A percentile compares a stretch with the other conserved stretches of the same genome.
phyloP scores from a whole-genome alignment of 2,329 filamentous ascomycete species.

The Exophiala bonariae region DNA sequence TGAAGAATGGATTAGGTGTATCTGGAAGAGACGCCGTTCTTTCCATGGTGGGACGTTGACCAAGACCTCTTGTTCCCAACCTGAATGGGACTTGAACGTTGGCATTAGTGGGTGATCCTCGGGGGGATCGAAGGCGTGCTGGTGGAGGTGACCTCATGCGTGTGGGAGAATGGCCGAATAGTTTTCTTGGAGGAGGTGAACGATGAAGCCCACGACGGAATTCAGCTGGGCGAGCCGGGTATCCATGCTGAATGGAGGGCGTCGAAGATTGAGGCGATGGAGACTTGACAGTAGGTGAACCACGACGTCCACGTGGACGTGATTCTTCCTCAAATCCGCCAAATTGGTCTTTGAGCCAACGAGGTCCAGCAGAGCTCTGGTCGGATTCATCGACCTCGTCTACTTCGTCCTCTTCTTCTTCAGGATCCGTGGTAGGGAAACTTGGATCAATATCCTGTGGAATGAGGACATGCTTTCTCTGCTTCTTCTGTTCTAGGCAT shows the following conservation, averaged over 20 bases:
- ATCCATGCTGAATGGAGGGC: conserved; percentile 56
- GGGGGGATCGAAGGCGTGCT: conserved; percentile 51
- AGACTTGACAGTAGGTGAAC: conserved; percentile 48
- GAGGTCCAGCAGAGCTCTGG: conserved; percentile 54
- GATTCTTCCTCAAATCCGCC: conserved; percentile 62
- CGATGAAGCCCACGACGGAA: conserved; percentile 15
- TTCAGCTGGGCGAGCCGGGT: conserved; percentile 34
- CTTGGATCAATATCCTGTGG: conserved; percentile 98
- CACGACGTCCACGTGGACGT: conserved; percentile 42
- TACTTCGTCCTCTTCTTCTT: conserved; percentile 73
- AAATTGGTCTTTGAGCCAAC: conserved; percentile 71
- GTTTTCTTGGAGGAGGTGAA: conserved; percentile 26
- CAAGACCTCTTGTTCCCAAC: conserved; percentile 55
- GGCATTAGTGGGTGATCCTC: conserved; percentile 42
- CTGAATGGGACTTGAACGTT: conserved; percentile 37
- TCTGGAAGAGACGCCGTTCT: conserved; percentile 86
- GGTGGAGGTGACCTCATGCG: conserved; percentile 69
- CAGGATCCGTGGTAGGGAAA: conserved; percentile 91
- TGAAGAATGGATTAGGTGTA: conserved; percentile 68
- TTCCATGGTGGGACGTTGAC: conserved; percentile 63
- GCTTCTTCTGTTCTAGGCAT: conserved; percentile 76
- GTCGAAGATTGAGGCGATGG: conserved; percentile 60
- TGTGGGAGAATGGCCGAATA: conserved; percentile 71
- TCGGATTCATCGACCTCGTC: conserved; percentile 56
- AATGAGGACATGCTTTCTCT: conserved; percentile 75